phyloP scores from a whole-genome alignment of 352 stramenopile genomes.

The Phytophthora brassicae region DNA sequence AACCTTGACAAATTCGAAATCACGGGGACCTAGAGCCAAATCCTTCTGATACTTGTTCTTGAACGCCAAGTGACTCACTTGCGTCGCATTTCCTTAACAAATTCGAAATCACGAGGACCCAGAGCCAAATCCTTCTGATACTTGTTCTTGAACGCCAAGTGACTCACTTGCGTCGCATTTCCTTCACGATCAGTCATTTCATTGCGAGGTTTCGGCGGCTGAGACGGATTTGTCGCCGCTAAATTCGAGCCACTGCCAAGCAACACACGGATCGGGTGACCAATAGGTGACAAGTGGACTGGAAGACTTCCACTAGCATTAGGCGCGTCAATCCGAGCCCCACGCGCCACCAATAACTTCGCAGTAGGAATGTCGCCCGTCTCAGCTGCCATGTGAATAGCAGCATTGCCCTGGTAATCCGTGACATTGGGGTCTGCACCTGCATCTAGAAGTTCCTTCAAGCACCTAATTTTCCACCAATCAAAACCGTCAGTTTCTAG shows the following conservation, averaged over 20 bases:
- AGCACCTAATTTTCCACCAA: constrained; percentile 39
- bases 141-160: constrained; percentile 90
- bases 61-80: constrained; percentile 84
- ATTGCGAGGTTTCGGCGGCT: constrained; percentile 58
- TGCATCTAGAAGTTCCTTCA: constrained; percentile 71
- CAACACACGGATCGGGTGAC: constrained; percentile 81
- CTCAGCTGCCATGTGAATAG: constrained; percentile 83
- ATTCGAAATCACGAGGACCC: constrained; percentile 81
- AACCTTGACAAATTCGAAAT: constrained; percentile 89
- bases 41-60: constrained; percentile 92
- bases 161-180: constrained; percentile 74
- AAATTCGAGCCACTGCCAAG: constrained; percentile 72
- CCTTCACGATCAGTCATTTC: constrained; percentile 45
- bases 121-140: constrained; percentile 85
- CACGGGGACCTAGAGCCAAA: constrained; percentile 72
- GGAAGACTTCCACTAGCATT: constrained; percentile 83
- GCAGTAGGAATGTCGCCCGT: constrained; percentile 76
- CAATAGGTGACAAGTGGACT: constrained; percentile 85
- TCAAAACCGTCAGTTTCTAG: constrained; percentile 18
- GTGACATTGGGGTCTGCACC: constrained; percentile 79
- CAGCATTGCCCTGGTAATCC: constrained; percentile 81
- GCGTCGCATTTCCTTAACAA: constrained; percentile 60
- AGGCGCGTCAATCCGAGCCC: constrained; percentile 68
- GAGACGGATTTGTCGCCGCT: constrained; percentile 68
- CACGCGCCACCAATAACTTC: constrained; percentile 75